Percentiles rank a stretch among this genome's conserved stretches.
phyloP scores from a whole-genome alignment of 2,329 filamentous ascomycete species.

The Phyllosticta paracitricarpa region DNA sequence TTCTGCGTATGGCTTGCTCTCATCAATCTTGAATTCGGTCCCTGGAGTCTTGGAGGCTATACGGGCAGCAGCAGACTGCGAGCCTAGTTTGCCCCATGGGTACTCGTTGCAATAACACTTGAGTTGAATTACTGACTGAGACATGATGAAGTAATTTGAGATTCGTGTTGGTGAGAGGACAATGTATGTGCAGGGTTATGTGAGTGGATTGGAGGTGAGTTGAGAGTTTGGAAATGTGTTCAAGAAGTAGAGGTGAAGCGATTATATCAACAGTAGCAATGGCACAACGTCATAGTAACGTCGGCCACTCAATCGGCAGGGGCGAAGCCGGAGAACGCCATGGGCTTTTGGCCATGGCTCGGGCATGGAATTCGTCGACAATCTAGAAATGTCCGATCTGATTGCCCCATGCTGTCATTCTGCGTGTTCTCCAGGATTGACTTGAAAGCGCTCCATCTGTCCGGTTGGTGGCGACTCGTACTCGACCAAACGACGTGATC shows the following conservation, averaged over 20 bases:
- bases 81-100: conserved; percentile 61
- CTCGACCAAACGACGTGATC: too few relatives aligned
- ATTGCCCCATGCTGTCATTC: background rate
- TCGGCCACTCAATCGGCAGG: conserved; percentile 7
- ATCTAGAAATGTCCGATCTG: background rate
- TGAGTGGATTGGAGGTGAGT: conserved; percentile 1
- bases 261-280: background rate
- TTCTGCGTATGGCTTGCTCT: conserved; percentile 54
- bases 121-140: conserved; percentile 43
- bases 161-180: background rate
- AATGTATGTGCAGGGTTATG: conserved; percentile 8
- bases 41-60: conserved; percentile 57
- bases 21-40: conserved; percentile 52
- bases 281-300: conserved; percentile 10
- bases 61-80: conserved; percentile 53
- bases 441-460: background rate
- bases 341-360: background rate
- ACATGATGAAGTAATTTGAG: conserved; percentile 29
- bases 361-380: background rate
- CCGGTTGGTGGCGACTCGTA: background rate
- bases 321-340: background rate
- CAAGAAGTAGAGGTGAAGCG: background rate
- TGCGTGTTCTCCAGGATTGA: background rate
- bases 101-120: conserved; percentile 52
- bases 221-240: background rate